A percentile compares a stretch with the other conserved stretches of the same genome.
Evolutionary conservation across 768 basidiomycete genomes (phyloP).

Genomic region (Amanita molliuscula): DNA sequence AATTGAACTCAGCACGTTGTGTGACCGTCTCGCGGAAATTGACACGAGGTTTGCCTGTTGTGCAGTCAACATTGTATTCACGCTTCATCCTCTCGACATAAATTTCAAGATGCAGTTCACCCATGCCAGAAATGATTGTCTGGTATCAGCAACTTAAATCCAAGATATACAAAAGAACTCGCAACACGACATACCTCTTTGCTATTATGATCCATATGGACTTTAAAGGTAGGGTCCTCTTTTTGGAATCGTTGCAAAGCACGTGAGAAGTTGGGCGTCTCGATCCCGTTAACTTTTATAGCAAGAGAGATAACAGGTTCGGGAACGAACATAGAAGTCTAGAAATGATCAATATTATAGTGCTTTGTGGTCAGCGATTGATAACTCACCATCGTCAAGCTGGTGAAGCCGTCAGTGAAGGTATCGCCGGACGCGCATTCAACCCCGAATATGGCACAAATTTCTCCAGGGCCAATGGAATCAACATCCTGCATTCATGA

Average conservation of each 20-base stretch:
- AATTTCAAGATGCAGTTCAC: conserved; percentile 96
- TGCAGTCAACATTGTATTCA: conserved; percentile 90
- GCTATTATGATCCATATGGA: conserved; percentile 88
- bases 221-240: conserved; percentile 98
- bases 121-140: conserved; percentile 99
- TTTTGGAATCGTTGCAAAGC: conserved; percentile 97
- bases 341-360: conserved; percentile 6
- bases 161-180: background rate
- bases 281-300: conserved; percentile 84
- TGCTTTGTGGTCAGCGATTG: background rate
- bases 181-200: conserved; percentile 60
- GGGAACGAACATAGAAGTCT: conserved; percentile 98
- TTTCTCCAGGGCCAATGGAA: conserved; percentile 92
- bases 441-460: conserved; percentile 98
- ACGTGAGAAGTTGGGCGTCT: conserved; percentile 93
- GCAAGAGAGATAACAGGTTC: conserved; percentile 97
- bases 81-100: conserved; percentile 99
- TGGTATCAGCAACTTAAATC: conserved; percentile 18
- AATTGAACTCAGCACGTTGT: conserved; percentile 69
- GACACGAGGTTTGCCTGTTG: conserved; percentile 92
- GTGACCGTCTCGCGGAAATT: conserved; percentile 95
- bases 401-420: conserved; percentile 86
- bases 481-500: conserved; percentile 66
- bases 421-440: conserved; percentile 98
- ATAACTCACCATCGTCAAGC: conserved; percentile 78